Base-by-base conservation (phyloP, 805 yeast species). In the Kuraishia ogatae region DNA sequence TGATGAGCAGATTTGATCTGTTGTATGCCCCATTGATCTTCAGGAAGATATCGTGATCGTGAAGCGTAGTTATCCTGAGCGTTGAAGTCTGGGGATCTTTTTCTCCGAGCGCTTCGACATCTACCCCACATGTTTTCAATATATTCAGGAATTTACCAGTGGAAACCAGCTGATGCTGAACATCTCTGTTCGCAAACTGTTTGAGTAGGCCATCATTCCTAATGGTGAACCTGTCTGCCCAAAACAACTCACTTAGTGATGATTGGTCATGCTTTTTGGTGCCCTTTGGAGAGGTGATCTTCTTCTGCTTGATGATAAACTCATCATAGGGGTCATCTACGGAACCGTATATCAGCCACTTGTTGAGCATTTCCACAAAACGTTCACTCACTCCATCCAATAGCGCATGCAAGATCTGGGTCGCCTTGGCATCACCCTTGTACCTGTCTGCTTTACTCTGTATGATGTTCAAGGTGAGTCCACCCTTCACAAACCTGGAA, bases 91-190 rank as follows among this genome's bases (percentile, higher is more conserved):
- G 43, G 3, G 43, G 20, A 29, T 50, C 24, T 26, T 28, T 21
- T 47, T 52, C 50, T 2, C 29, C 21, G 21, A 61, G 53, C 1
- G 50, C 20, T 3, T 54, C 54, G 11, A 59, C 56, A 46, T 73
- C 71, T 2, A 80, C 70, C 0, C 85, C 86, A 62, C 88, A 83
- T 55, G 78, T 82, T 55, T 81, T 77, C 50, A 87, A 74, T 2
- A 93, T 84, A 62, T 89, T 88, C 55, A 91, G 71, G 61, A 85
- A 85, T 68, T 90, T 92, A 1, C 99, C 99, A 0, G 97, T 89
- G 53, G 83, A 73, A 23, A 93, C 71, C 0, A 93, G 77, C 66
- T 86, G 85, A 52, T 77, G 76, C 60, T 87, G 87, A 6, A 83
- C 65, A 1, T 75, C 79, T 24, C 71, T 73, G 46, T 74, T 69